Evolutionary conservation across 2,329 filamentous ascomycete genomes (phyloP).

Genomic region (Calonectria hongkongensis): DNA sequence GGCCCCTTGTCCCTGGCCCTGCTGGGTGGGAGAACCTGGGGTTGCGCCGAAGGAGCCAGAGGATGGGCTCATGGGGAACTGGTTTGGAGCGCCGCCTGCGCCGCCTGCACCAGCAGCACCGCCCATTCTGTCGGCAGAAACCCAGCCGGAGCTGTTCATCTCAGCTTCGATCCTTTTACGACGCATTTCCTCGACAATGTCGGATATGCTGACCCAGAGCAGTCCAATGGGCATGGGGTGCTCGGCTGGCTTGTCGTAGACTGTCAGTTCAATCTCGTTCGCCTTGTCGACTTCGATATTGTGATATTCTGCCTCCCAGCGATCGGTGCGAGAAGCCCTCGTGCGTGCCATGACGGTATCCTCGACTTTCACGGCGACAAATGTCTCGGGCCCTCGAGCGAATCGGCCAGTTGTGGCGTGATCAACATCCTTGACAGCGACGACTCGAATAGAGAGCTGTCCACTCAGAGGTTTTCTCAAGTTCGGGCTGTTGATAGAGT

Average conservation of each 20-base stretch:
- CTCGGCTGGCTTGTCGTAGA: slow-evolving; percentile 96
- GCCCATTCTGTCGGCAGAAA: slow-evolving; percentile 96
- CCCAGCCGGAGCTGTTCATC: slow-evolving; percentile 95
- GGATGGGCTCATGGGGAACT: slow-evolving; percentile 75
- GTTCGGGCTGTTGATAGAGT: slow-evolving; percentile 96
- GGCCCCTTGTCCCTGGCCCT: slow-evolving; percentile 57
- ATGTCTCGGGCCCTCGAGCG: slow-evolving; percentile 93
- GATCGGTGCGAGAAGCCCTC: slow-evolving; percentile 87
- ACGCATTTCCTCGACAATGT: slow-evolving; percentile 98
- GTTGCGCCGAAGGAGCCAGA: slow-evolving; percentile 65
- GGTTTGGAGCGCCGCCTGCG: slow-evolving; percentile 62
- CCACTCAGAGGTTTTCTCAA: slow-evolving; percentile 97
- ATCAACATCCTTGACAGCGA: slow-evolving; percentile 94
- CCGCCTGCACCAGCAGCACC: slow-evolving; percentile 67
- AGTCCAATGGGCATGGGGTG: slow-evolving; percentile 94
- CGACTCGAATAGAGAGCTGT: slow-evolving; percentile 88
- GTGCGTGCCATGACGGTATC: slow-evolving; percentile 94
- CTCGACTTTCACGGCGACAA: slow-evolving; percentile 97
- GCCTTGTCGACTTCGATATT: slow-evolving; percentile 97
- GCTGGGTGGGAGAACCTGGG: slow-evolving; percentile 64
- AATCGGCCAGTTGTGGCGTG: slow-evolving; percentile 91
- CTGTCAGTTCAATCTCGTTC: slow-evolving; percentile 97
- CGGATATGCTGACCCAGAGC: slow-evolving; percentile 96
- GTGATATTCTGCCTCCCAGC: slow-evolving; percentile 94
- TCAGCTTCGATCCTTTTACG: slow-evolving; percentile 98